Evolutionary conservation across 1,284 basidiomycete species (phyloP).

Genomic region (Puccinia hordei): DNA sequence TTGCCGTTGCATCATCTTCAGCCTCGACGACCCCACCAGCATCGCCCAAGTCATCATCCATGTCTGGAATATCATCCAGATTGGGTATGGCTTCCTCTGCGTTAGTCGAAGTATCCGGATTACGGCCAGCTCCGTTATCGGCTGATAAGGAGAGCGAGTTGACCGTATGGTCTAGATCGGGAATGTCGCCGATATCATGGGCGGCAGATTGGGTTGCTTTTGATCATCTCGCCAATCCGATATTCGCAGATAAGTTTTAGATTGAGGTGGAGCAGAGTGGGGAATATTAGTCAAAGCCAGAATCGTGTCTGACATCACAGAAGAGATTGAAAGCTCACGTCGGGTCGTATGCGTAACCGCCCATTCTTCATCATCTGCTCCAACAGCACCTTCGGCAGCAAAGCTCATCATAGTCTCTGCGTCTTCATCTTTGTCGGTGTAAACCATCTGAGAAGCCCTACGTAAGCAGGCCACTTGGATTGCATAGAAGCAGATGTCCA

Average conservation of each 20-base stretch:
- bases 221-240: neutral
- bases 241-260: neutral
- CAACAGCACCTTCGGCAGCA: constrained; percentile 61
- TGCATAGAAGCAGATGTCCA: neutral
- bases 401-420: constrained; percentile 77
- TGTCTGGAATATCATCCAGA: constrained; percentile 87
- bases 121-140: neutral
- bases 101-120: constrained; percentile 52
- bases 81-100: constrained; percentile 68
- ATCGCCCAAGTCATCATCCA: constrained; percentile 67
- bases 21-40: constrained; percentile 67
- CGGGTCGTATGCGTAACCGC: constrained; percentile 48
- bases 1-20: constrained; percentile 77
- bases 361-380: constrained; percentile 56
- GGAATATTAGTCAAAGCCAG: neutral
- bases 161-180: constrained; percentile 68
- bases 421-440: constrained; percentile 91
- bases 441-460: constrained; percentile 84
- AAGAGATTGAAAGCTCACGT: neutral
- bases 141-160: constrained; percentile 40
- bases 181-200: constrained; percentile 74
- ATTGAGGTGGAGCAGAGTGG: neutral
- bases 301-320: neutral
- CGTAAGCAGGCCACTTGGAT: constrained; percentile 79
- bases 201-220: constrained; percentile 24